These are phyloP conservation scores for Pittosporum tobira DNA, from an alignment of 129 eudicot species.

Conservation along the genomic window DNA sequence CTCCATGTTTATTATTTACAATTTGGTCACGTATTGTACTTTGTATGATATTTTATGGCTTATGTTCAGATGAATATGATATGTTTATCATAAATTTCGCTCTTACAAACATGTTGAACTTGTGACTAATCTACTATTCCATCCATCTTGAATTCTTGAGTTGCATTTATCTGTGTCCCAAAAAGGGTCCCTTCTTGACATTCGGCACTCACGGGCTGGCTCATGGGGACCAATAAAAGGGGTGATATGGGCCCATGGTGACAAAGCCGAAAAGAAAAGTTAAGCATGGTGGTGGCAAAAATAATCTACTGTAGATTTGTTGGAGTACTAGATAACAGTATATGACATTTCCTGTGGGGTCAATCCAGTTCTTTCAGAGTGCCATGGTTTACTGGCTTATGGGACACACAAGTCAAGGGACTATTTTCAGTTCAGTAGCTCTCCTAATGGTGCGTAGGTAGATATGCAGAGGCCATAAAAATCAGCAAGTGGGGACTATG, in stretches of 20 bases:
- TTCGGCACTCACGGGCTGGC: not conserved
- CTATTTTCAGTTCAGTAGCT: not conserved
- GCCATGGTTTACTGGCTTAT: no score
- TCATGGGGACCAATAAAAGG: not conserved
- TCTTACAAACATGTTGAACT: not conserved
- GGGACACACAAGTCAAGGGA: not conserved
- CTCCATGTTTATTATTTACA: constrained; percentile 12
- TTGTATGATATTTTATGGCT: constrained; percentile 3
- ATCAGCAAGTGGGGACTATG: not conserved
- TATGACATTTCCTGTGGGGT: no score
- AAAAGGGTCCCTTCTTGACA: no score
- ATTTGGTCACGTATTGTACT: not conserved
- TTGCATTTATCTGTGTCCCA: not conserved
- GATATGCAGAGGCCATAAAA: not conserved
- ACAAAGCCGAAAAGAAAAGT: not conserved
- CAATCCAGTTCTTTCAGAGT: no score
- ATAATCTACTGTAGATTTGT: no score
- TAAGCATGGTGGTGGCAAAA: not conserved
- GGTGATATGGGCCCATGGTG: not conserved
- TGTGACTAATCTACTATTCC: not conserved
- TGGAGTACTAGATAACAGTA: not conserved
- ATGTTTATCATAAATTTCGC: not conserved
- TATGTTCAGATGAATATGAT: not conserved
- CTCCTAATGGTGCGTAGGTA: not conserved
- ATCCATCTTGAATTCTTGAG: not conserved